phyloP scores from a whole-genome alignment of 768 basidiomycete species.

The Lactifluus subvellereus region DNA sequence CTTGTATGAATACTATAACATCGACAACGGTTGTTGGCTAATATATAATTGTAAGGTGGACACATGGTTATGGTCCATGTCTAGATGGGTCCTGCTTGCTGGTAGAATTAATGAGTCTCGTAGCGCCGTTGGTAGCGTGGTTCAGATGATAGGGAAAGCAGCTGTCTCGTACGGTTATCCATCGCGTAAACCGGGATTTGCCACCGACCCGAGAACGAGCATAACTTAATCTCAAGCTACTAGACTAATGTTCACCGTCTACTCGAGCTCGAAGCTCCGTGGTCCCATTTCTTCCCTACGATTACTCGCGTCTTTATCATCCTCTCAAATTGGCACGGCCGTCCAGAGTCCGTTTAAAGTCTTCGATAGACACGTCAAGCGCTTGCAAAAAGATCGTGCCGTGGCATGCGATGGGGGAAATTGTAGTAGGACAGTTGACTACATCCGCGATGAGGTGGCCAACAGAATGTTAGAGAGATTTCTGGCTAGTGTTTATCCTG shows the following conservation, averaged over 20 bases:
- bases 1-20: no score
- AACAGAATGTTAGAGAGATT: conserved; percentile 88
- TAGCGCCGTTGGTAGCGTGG: no score
- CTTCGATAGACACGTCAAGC: conserved; percentile 81
- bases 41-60: no score
- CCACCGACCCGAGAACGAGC: not conserved
- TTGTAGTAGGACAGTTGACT: conserved; percentile 78
- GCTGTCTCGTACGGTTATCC: no score
- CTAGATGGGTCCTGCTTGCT: no score
- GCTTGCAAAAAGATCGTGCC: conserved; percentile 70
- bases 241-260: not conserved
- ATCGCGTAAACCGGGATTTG: not conserved
- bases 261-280: not conserved
- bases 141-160: no score
- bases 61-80: no score
- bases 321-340: conserved; percentile 38
- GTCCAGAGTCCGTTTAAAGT: conserved; percentile 68
- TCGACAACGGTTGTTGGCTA: no score
- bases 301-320: conserved; percentile 46
- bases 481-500: conserved; percentile 44
- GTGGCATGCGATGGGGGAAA: conserved; percentile 50
- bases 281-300: conserved; percentile 24
- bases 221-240: no score
- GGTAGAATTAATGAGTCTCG: no score
- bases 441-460: conserved; percentile 85